Evolutionary conservation across 2,329 filamentous ascomycete genomes (phyloP), one percentile per base, ranked within the genome.

Genomic region (Arachnopeziza araneosa): DNA sequence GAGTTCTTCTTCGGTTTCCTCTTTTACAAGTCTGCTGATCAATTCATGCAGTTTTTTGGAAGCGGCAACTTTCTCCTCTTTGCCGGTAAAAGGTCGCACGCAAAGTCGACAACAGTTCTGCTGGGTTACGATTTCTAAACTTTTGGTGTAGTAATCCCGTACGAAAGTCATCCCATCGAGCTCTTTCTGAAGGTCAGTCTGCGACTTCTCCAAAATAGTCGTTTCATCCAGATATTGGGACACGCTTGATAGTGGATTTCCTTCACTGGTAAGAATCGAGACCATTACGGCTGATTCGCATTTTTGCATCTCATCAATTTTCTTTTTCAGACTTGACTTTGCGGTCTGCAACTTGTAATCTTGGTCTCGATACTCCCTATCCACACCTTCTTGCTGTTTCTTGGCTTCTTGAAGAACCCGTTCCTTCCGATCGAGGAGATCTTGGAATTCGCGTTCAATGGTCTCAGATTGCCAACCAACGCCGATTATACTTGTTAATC

Each of bases 71-170:
- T 82, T 86, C 68, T 82, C 84, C 32, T 75, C 80, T 66, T 78
- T 77, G 69, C 80, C 84, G 74, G 78, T 77, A 71, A 96, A 92
- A 3, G 79, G 74, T 57, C 91, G 84, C 51, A 84, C 81, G 70
- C 93, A 98, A 23, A 95, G 83, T 36, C 85, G 82, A 72, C 93
- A 98, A 52, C 82, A 83, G 66, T 91, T 89, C 57, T 89, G 83
- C 36, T 84, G 79, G 58, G 88, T 80, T 12, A 90, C 82, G 23
- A 80, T 81, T 44, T 84, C 80, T 55, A 91, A 77, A 69, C 88
- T 91, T 56, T 84, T 83, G 52, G 77, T 78, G 71, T 90, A 92
- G 72, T 91, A 96, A 17, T 87, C 81, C 54, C 86, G 83, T 63
- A 93, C 79, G 30, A 86, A 84, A 55, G 85, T 84, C 64, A 83